Base-by-base conservation (phyloP, 2,329 filamentous ascomycete genomes). In the Venturia effusa region DNA sequence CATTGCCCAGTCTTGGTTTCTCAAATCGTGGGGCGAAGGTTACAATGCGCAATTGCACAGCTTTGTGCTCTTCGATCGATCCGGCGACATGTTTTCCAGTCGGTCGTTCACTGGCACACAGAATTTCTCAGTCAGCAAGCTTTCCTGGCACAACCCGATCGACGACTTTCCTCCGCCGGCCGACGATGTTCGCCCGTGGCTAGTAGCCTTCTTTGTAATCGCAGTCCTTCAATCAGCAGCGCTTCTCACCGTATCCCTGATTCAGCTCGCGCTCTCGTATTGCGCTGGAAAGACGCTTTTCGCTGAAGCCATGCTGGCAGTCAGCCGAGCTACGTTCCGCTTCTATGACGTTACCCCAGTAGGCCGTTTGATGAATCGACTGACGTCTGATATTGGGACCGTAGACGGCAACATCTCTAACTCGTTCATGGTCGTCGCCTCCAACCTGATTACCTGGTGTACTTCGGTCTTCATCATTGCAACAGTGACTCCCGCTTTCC, bases 321-420 rank as follows among this genome's bases (percentile, higher is more conserved):
- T 96, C 61, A 88, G 88, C 71, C 84, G 86, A 69, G 89, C 92
- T 0, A 92, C 88, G 0, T 96, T 97, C 76, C 85, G 91, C 0
- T 97, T 92, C 74, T 94, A 96, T 76, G 92, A 97, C 71, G 85
- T 90, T 4, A 96, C 92, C 0, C 92, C 92, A 0, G 87, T 95
- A 0, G 92, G 92, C 0, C 85, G 92, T 59, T 78, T 97, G 66
- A 96, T 96, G 89, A 97, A 97, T 73, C 84, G 92, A 8, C 81
- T 97, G 66, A 96, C 92, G 0, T 90, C 90, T 1, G 92, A 97
- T 70, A 94, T 96, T 75, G 89, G 89, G 34, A 92, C 90, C 61
- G 83, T 96, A 0, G 92, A 97, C 70, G 92, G 92, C 0, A 88
- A 89, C n/a, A 89, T 96, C 69, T 88, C 89, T 59, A 77, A 80